Conservation (phyloP, 352 stramenopile genomes). For the Phytophthora vignae region DNA sequence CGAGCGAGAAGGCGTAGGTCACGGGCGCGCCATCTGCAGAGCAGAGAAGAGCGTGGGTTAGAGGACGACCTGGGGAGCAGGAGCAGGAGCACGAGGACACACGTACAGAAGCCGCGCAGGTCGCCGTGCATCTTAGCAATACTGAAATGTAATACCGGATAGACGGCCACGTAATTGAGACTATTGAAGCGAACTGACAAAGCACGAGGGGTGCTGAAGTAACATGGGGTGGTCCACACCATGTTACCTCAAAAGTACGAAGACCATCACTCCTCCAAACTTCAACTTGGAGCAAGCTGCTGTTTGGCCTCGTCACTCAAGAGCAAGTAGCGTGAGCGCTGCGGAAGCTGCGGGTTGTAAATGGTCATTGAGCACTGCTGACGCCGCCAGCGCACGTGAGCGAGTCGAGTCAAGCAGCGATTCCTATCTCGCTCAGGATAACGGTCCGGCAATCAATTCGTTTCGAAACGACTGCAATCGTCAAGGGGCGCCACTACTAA, state of each 20-base stretch:
- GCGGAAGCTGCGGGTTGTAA: too few species aligned
- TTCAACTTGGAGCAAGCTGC: too few species aligned
- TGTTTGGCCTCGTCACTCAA: too few species aligned
- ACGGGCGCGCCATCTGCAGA: conserved; percentile 76
- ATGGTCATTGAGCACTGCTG: too few species aligned
- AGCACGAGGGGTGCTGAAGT: too few species aligned
- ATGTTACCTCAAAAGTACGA: too few species aligned
- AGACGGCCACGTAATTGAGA: conserved; percentile 26
- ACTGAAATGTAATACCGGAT: neutral
- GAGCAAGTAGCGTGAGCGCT: too few species aligned
- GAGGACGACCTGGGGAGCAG: conserved; percentile 1
- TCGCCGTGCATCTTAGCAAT: conserved; percentile 69
- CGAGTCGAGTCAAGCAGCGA: too few species aligned
- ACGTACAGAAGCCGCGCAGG: conserved; percentile 79
- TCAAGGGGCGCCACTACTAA: conserved; percentile 10
- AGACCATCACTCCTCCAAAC: too few species aligned
- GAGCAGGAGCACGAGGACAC: conserved; percentile 36
- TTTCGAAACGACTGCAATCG: conserved; percentile 30
- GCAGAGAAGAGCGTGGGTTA: neutral
- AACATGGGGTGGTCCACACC: too few species aligned
- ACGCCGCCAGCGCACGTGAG: too few species aligned
- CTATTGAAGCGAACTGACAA: neutral
- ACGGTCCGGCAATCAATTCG: conserved; percentile 6
- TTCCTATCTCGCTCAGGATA: neutral
- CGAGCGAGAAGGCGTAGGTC: conserved; percentile 80